These are phyloP conservation scores for Pisolithus albus DNA, from an alignment of 768 basidiomycete species.

Conservation along the genomic window DNA sequence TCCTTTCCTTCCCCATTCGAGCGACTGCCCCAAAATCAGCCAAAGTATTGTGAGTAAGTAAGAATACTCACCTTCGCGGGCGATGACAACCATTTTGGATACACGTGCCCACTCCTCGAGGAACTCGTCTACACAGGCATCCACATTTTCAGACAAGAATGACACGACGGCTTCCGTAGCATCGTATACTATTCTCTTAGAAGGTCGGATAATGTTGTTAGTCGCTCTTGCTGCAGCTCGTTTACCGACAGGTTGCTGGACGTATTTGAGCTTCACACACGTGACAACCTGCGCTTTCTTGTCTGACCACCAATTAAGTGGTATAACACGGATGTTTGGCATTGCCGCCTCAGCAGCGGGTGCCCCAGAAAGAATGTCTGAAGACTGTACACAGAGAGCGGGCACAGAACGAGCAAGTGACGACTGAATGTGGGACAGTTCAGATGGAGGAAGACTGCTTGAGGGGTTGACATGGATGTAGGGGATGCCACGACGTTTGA, in stretches of 20 bases:
- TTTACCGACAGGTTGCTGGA: slow-evolving; percentile 79
- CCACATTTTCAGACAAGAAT: slow-evolving; percentile 80
- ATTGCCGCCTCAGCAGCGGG: slow-evolving; percentile 89
- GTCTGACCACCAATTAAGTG: slow-evolving; percentile 88
- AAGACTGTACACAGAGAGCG: slow-evolving; percentile 74
- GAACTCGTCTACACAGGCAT: slow-evolving; percentile 86
- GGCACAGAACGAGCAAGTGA: slow-evolving; percentile 74
- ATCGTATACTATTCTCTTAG: slow-evolving; percentile 85
- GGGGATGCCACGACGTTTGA: slow-evolving; percentile 75
- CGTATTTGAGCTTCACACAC: slow-evolving; percentile 85
- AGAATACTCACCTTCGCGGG: slow-evolving; percentile 64
- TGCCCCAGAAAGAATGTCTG: slow-evolving; percentile 73
- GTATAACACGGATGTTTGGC: slow-evolving; percentile 85
- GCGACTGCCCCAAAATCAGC: slow-evolving; percentile 46
- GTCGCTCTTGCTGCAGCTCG: slow-evolving; percentile 43
- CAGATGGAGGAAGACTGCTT: slow-evolving; percentile 33
- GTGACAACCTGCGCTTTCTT: slow-evolving; percentile 78
- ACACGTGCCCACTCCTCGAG: slow-evolving; percentile 89
- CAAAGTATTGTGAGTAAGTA: not conserved
- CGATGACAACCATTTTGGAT: slow-evolving; percentile 91
- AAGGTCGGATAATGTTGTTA: slow-evolving; percentile 65
- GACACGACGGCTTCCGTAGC: slow-evolving; percentile 83
- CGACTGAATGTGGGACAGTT: slow-evolving; percentile 56
- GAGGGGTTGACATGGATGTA: slow-evolving; percentile 68
- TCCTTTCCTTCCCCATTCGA: slow-evolving; percentile 68